Conservation (phyloP, 2,329 filamentous ascomycete species). For the Trichoderma atroviride region DNA sequence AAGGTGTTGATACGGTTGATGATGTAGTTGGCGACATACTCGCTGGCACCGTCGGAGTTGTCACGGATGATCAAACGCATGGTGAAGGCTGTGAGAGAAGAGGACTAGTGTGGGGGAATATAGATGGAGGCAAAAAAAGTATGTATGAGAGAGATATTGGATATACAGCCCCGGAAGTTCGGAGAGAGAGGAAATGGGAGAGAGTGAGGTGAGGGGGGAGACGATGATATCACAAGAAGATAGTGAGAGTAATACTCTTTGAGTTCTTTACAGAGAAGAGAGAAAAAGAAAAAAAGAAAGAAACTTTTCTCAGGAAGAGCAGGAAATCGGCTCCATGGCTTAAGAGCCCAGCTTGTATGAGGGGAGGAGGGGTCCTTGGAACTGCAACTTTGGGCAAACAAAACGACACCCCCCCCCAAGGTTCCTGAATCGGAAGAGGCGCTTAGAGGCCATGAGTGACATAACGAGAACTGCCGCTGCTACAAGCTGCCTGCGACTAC, state of each 20-base stretch:
- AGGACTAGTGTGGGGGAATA: slow-evolving; percentile 6
- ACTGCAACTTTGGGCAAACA: slow-evolving; percentile 14
- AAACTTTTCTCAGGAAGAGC: slow-evolving; percentile 16
- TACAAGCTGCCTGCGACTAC: background rate
- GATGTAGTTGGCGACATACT: slow-evolving; percentile 81
- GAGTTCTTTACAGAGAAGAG: slow-evolving; percentile 2
- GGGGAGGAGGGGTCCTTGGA: slow-evolving; percentile 21
- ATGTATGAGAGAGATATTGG: slow-evolving; percentile 3
- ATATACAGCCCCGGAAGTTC: slow-evolving; percentile 10
- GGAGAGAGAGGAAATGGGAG: background rate
- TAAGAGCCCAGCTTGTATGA: slow-evolving; percentile 22
- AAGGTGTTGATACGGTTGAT: slow-evolving; percentile 80
- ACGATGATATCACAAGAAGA: background rate
- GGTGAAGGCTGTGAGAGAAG: slow-evolving; percentile 32
- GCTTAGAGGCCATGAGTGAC: slow-evolving; percentile 4
- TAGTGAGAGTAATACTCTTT: background rate
- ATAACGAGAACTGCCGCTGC: background rate
- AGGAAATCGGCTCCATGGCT: slow-evolving; percentile 24
- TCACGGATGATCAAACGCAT: slow-evolving; percentile 87
- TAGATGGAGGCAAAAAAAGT: background rate
- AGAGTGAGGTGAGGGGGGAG: background rate
- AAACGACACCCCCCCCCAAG: background rate
- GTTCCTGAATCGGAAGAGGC: slow-evolving; percentile 27
- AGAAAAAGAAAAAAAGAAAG: background rate
- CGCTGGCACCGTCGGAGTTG: slow-evolving; percentile 67